Conservation (phyloP, 148 eudicot species). For the Chenopodium formosanum region DNA sequence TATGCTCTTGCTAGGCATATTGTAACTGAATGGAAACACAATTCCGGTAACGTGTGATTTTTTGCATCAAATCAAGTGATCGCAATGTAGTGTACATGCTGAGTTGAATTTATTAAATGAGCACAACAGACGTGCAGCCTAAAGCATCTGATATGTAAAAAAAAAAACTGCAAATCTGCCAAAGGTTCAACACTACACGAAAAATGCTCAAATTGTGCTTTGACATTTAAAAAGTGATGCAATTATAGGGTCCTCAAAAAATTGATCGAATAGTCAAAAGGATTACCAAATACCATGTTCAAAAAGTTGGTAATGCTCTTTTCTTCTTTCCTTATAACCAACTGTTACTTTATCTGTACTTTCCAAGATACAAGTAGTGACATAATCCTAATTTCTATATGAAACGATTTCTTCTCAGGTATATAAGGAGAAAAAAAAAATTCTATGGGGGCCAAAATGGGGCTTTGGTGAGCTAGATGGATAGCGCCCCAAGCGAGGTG, state of each 20-base stretch:
- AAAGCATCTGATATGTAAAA: not conserved
- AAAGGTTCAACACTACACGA: not conserved
- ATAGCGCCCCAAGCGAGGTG: no score
- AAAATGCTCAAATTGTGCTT: not conserved
- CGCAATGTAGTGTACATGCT: not conserved
- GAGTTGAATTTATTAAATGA: not conserved
- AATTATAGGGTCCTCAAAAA: not conserved
- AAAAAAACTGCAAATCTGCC: not conserved
- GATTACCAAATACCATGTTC: not conserved
- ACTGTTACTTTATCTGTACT: not conserved
- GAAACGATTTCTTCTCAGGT: not conserved
- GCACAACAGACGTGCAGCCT: not conserved
- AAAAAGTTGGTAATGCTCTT: not conserved
- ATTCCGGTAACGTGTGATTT: not conserved
- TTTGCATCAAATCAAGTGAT: no score
- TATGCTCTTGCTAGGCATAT: no score
- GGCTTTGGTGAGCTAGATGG: no score
- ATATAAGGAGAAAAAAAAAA: not conserved
- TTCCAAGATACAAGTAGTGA: not conserved
- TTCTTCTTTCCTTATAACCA: not conserved
- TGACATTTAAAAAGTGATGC: not conserved
- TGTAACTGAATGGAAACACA: not conserved
- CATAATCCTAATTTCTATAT: not conserved
- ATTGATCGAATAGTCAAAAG: not conserved
- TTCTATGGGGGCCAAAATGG: no score